Evolutionary conservation across 2,329 filamentous ascomycete species (phyloP).

Genomic region (Fusarium lateritium): DNA sequence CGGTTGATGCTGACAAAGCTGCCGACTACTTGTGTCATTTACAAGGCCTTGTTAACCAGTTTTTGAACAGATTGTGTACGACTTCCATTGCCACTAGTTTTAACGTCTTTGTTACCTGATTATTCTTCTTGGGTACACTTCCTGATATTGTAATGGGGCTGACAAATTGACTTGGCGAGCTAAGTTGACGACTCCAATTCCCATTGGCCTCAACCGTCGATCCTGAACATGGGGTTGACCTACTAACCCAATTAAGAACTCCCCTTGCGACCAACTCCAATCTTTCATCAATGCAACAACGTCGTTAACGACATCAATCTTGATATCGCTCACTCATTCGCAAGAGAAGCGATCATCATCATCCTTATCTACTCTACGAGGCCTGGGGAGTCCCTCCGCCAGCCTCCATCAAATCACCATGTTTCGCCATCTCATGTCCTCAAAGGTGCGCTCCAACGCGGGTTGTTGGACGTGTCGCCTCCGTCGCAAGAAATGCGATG

Average conservation of each 20-base stretch:
- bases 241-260: conserved; percentile 31
- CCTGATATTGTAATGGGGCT: neutral
- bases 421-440: conserved; percentile 51
- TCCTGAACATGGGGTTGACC: conserved; percentile 25
- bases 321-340: neutral
- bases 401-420: conserved; percentile 23
- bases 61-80: too few relatives aligned
- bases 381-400: conserved; percentile 5
- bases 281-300: conserved; percentile 14
- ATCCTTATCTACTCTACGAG: neutral
- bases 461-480: conserved; percentile 75
- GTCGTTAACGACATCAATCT: conserved; percentile 9
- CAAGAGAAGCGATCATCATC: neutral
- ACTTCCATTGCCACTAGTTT: too few relatives aligned
- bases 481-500: conserved; percentile 74
- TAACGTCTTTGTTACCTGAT: too few relatives aligned
- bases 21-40: too few relatives aligned
- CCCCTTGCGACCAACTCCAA: conserved; percentile 18
- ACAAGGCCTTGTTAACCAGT: too few relatives aligned
- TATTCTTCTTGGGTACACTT: too few relatives aligned
- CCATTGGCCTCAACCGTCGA: conserved; percentile 37
- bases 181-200: conserved; percentile 11
- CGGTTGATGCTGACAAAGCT: too few relatives aligned
- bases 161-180: conserved; percentile 12
- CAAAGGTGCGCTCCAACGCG: conserved; percentile 58